phyloP scores from a whole-genome alignment of 371 early-diverging fungal genomes.

The Lichtheimia corymbifera region DNA sequence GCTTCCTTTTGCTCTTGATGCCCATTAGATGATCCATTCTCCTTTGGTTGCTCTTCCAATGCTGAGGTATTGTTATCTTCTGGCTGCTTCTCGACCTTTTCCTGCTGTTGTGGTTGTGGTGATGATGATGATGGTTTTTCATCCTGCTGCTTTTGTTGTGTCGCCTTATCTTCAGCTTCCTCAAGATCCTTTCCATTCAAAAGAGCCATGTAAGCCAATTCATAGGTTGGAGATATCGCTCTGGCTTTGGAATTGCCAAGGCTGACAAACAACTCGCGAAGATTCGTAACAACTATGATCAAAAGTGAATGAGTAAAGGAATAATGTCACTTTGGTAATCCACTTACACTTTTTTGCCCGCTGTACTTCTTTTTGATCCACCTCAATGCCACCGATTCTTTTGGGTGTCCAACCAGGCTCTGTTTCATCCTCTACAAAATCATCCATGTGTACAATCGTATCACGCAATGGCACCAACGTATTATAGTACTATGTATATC shows the following conservation, averaged over 20 bases:
- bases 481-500: slow-evolving; percentile 66
- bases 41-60: background rate
- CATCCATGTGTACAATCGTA: slow-evolving; percentile 56
- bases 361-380: slow-evolving; percentile 53
- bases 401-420: slow-evolving; percentile 41
- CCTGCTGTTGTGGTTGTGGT: background rate
- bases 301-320: background rate
- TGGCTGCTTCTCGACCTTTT: background rate
- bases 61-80: background rate
- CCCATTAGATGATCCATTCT: too few relatives aligned
- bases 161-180: background rate
- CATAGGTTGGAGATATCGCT: slow-evolving; percentile 51
- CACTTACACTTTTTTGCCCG: slow-evolving; percentile 51
- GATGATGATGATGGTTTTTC: background rate
- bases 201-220: slow-evolving; percentile 56
- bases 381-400: slow-evolving; percentile 62
- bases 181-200: slow-evolving; percentile 28
- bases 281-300: slow-evolving; percentile 38
- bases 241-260: slow-evolving; percentile 33
- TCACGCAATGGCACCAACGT: slow-evolving; percentile 69
- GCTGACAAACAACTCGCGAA: slow-evolving; percentile 42
- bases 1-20: too few relatives aligned
- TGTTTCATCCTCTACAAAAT: slow-evolving; percentile 54
- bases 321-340: background rate
- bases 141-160: too few relatives aligned